Base-by-base conservation (phyloP, 148 eudicot genomes). In the Dysphania ambrosioides region DNA sequence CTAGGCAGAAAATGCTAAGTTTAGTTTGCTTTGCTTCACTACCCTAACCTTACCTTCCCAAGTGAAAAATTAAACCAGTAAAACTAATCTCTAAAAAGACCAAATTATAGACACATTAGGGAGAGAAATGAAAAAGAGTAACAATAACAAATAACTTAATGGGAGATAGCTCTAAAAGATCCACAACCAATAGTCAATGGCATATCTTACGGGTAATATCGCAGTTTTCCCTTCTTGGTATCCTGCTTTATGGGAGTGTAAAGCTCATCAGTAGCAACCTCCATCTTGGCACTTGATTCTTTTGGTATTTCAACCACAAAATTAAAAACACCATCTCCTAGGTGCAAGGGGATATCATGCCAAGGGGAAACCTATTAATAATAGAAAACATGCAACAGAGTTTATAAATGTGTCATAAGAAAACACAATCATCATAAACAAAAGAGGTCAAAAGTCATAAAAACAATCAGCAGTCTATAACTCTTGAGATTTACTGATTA, bases 211-310 rank as follows among this genome's bases (percentile, higher is more conserved):
- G 98, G 98, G 66, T 94, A 94, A 81, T 84, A 94, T 77, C 98
- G 82, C 63, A 94, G 97, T 70, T 94, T 94, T 78, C 98, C 98
- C 81, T 94, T 94, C 79, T 94, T 94, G 3, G 98, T 94, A 70
- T 94, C 98, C 81, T 94, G 98, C 80, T 92, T 92, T 75, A 94
- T 88, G 49, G 97, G 97, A 75, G 98, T 94, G 80, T 53, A 87
- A 59, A 71, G 77, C 77, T 94, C 98, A 82, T 94, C 98, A 47
- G 98, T 94, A 61, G 98, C 98, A 86, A 94, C 92, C 91, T 94
- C 97, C 97, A 94, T 94, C 84, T 94, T 94, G 53, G 98, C 97
- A 74, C 92, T 92, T 57, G 98, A 85, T 80, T 94, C 98, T 84
- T 94, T 94, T 19, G 98, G 98, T 78, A 94, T 94, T 80, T 94